phyloP scores from a whole-genome alignment of 176 grass and related monocot genomes.

The Pontederia crassipes region DNA sequence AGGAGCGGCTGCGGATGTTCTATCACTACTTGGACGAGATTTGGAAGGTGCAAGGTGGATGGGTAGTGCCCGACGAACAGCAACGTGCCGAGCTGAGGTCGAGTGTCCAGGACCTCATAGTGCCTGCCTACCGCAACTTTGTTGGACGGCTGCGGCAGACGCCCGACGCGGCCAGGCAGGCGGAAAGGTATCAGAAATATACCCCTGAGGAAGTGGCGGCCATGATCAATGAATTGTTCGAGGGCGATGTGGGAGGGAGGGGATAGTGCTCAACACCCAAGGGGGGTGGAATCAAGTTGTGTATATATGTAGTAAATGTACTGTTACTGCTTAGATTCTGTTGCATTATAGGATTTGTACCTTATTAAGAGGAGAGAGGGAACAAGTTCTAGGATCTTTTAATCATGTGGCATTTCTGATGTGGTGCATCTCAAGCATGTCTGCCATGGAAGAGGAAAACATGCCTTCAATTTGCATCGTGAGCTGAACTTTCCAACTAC shows the following conservation, averaged over 20 bases:
- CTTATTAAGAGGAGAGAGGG: too few relatives aligned
- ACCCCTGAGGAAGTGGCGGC: conserved; percentile 58
- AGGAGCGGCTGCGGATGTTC: conserved; percentile 68
- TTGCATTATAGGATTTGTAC: too few relatives aligned
- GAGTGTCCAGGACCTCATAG: conserved; percentile 38
- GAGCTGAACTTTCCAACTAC: too few relatives aligned
- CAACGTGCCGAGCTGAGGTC: conserved; percentile 39
- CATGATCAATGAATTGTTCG: conserved; percentile 61
- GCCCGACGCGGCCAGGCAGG: conserved; percentile 27
- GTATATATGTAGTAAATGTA: too few relatives aligned
- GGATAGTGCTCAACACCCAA: too few relatives aligned
- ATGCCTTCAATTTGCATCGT: too few relatives aligned
- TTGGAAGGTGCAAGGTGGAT: conserved; percentile 34
- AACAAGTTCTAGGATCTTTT: too few relatives aligned
- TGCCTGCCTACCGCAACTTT: conserved; percentile 57
- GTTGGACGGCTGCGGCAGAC: conserved; percentile 38
- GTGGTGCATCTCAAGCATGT: too few relatives aligned
- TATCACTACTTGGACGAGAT: conserved; percentile 76
- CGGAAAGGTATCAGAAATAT: conserved; percentile 57
- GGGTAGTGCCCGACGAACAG: conserved; percentile 71
- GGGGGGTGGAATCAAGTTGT: too few relatives aligned
- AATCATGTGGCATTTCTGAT: too few relatives aligned
- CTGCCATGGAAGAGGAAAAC: too few relatives aligned
- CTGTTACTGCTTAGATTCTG: too few relatives aligned
- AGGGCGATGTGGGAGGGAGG: conserved; percentile 16